Evolutionary conservation across 805 yeast species (phyloP).

Genomic region (Hanseniaspora nectarophila): DNA sequence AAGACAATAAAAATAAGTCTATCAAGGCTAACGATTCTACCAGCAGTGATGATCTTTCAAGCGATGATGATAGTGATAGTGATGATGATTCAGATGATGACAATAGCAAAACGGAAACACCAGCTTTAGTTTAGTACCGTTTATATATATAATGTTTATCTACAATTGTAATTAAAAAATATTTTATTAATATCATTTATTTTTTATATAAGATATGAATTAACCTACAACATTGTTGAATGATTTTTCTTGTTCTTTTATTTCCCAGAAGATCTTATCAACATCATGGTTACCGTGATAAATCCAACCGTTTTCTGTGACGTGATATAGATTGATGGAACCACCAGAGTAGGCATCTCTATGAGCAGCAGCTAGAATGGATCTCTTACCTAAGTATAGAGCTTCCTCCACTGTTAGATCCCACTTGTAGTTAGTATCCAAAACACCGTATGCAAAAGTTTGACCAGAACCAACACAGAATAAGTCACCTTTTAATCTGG

Average conservation of each 20-base stretch:
- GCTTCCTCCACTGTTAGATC: slow-evolving; percentile 90
- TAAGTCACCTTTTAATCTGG: slow-evolving; percentile 84
- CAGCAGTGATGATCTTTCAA: slow-evolving; percentile 12
- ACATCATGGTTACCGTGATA: slow-evolving; percentile 93
- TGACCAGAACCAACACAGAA: slow-evolving; percentile 99
- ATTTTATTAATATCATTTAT: slow-evolving; percentile 19
- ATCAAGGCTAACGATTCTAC: slow-evolving; percentile 12
- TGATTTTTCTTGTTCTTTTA: slow-evolving; percentile 76
- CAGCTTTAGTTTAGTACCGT: slow-evolving; percentile 17
- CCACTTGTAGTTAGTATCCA: slow-evolving; percentile 87
- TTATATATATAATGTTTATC: slow-evolving; percentile 18
- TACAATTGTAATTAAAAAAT: slow-evolving; percentile 9
- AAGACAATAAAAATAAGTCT: slow-evolving; percentile 6
- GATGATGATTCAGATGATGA: slow-evolving; percentile 23
- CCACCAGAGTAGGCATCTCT: slow-evolving; percentile 99
- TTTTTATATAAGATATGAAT: slow-evolving; percentile 26
- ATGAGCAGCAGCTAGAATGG: slow-evolving; percentile 94
- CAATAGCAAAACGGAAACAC: slow-evolving; percentile 10
- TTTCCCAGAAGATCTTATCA: slow-evolving; percentile 82
- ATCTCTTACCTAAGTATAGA: slow-evolving; percentile 82
- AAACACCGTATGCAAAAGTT: slow-evolving; percentile 96
- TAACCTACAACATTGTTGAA: slow-evolving; percentile 61
- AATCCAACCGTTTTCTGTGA: slow-evolving; percentile 86
- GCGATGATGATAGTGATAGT: slow-evolving; percentile 16
- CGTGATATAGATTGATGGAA: slow-evolving; percentile 83